phyloP scores from a whole-genome alignment of 208 protist species.

The Acanthamoeba triangularis region DNA sequence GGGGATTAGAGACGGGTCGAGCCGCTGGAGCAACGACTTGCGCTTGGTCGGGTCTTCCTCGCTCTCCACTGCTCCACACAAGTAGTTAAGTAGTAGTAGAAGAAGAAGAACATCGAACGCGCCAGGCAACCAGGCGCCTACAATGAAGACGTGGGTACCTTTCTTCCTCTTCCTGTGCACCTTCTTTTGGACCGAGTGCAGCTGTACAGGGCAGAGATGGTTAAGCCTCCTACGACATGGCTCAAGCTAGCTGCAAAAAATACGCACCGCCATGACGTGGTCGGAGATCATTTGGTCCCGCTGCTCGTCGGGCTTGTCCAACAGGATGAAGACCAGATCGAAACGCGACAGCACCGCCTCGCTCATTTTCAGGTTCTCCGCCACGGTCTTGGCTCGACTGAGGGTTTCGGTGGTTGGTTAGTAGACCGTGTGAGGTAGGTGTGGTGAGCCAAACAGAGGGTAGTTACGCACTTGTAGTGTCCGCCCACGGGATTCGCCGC shows the following conservation, averaged over 20 bases:
- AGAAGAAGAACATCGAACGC: background rate
- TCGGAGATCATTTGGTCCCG: conserved; percentile 94
- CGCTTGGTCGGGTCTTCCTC: conserved; percentile 1
- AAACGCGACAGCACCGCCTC: conserved; percentile 98
- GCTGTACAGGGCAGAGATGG: background rate
- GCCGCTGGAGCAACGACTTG: conserved; percentile 13
- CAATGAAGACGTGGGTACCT: background rate
- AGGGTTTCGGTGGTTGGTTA: background rate
- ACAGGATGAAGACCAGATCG: conserved; percentile 98
- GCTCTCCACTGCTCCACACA: background rate
- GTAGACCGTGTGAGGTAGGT: background rate
- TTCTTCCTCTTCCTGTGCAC: conserved; percentile 68
- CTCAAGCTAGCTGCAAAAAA: background rate
- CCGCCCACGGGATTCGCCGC: conserved; percentile 98
- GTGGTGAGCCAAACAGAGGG: background rate
- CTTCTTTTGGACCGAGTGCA: conserved; percentile 63
- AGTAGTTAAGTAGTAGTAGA: too few species aligned
- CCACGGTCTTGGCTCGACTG: conserved; percentile 95
- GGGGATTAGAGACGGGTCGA: background rate
- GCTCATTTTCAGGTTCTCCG: conserved; percentile 97
- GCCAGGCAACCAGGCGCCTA: background rate
- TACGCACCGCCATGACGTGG: conserved; percentile 96
- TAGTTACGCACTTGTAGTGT: conserved; percentile 91
- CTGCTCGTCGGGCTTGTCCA: conserved; percentile 93
- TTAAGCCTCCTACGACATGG: too few species aligned